phyloP scores from a whole-genome alignment of 1,284 basidiomycete genomes.

The Coriolopsis trogii region DNA sequence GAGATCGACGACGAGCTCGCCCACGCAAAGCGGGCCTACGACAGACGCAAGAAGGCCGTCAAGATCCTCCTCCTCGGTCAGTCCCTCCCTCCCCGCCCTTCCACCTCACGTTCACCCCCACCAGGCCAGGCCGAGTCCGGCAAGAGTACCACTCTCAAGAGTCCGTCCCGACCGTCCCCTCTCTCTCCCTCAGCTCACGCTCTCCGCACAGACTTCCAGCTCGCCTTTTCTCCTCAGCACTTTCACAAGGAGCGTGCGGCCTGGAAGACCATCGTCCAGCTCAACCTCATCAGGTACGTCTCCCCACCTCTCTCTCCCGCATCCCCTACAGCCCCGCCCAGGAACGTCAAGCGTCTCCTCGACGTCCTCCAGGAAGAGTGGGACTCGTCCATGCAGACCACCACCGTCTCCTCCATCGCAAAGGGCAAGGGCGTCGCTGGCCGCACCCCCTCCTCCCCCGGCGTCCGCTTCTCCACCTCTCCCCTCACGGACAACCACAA shows the following conservation, averaged over 20 bases:
- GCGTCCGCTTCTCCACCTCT: constrained; percentile 27
- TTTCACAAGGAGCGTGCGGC: constrained; percentile 58
- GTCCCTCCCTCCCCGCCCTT: constrained; percentile 17
- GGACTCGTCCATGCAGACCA: constrained; percentile 35
- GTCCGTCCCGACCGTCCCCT: constrained; percentile 35
- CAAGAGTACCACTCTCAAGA: constrained; percentile 71
- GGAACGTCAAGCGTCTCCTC: constrained; percentile 57
- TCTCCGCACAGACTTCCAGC: constrained; percentile 56
- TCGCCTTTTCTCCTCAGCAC: constrained; percentile 62
- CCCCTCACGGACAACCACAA: constrained; percentile 42
- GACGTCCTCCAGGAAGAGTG: constrained; percentile 53
- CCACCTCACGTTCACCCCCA: not conserved
- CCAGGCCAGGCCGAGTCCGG: constrained; percentile 72
- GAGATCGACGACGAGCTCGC: constrained; percentile 62
- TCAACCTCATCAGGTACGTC: constrained; percentile 65
- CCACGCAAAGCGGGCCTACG: constrained; percentile 51
- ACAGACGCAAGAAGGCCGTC: constrained; percentile 58
- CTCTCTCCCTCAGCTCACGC: not conserved
- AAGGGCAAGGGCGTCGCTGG: constrained; percentile 26
- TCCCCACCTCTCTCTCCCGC: not conserved
- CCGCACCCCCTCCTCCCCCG: constrained; percentile 21
- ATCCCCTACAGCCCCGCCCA: constrained; percentile 24
- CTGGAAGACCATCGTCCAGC: constrained; percentile 68
- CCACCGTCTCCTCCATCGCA: constrained; percentile 21
- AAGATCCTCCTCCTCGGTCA: constrained; percentile 68